A percentile compares a stretch with the other conserved stretches of the same genome.
These are phyloP conservation scores for Rhizopogon vesiculosus DNA, from an alignment of 768 basidiomycete genomes.

Conservation along the genomic window DNA sequence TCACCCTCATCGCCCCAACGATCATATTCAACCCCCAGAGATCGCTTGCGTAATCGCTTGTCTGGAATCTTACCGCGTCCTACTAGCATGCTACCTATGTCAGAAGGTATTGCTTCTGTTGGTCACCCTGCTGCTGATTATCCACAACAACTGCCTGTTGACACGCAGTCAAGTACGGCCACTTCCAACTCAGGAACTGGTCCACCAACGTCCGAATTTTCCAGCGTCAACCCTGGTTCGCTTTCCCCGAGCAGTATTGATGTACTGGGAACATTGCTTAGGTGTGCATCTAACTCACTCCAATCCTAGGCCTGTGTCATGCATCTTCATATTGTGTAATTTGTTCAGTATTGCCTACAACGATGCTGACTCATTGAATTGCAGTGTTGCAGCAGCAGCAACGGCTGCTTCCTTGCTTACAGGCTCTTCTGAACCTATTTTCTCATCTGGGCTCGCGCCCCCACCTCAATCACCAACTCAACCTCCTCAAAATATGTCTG, in stretches of 20 bases:
- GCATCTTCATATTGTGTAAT: neutral
- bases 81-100: conserved; percentile 24
- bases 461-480: conserved; percentile 17
- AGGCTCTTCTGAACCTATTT: conserved; percentile 62
- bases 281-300: conserved; percentile 39
- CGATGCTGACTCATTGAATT: neutral
- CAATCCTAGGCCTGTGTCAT: neutral
- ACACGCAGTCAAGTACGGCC: neutral
- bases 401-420: conserved; percentile 83
- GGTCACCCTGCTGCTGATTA: neutral
- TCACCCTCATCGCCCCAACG: conserved; percentile 25
- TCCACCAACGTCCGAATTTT: conserved; percentile 6
- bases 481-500: conserved; percentile 15
- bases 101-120: neutral
- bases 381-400: conserved; percentile 86
- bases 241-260: conserved; percentile 76
- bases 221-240: conserved; percentile 21
- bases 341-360: conserved; percentile 1
- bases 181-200: neutral
- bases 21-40: conserved; percentile 20
- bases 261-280: conserved; percentile 77
- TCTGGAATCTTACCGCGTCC: conserved; percentile 36
- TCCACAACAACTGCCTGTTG: conserved; percentile 1
- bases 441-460: conserved; percentile 50
- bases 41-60: conserved; percentile 28